Conservation (phyloP, 495 filamentous ascomycete species). For the Thermochaetoides thermophila region DNA sequence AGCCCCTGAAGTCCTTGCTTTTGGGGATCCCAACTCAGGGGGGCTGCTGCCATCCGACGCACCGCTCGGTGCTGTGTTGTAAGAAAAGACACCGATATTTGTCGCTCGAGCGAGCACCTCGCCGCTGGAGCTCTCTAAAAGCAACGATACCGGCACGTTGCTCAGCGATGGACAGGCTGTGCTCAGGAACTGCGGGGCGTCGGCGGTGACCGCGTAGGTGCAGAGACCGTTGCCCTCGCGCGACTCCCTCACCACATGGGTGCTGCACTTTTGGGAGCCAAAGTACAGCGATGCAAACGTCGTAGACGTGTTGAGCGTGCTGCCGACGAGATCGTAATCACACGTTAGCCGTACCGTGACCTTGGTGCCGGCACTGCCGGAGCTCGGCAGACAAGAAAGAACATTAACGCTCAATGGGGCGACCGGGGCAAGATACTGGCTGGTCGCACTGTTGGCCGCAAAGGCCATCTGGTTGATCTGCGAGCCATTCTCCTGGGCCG, state of each 20-base stretch:
- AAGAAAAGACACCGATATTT: constrained; percentile 67
- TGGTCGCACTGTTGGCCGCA: constrained; percentile 36
- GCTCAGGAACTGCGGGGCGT: constrained; percentile 53
- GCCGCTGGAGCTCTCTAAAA: constrained; percentile 52
- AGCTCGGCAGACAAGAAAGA: constrained; percentile 48
- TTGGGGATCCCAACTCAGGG: constrained; percentile 32
- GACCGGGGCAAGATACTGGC: constrained; percentile 36
- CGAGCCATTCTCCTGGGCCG: constrained; percentile 30
- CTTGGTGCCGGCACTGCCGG: constrained; percentile 52
- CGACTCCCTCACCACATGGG: constrained; percentile 45
- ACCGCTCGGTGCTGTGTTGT: constrained; percentile 32
- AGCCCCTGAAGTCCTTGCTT: constrained; percentile 30
- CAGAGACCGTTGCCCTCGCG: constrained; percentile 40
- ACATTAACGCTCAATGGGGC: constrained; percentile 35
- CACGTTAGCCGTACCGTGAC: constrained; percentile 60
- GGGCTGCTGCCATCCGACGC: constrained; percentile 23
- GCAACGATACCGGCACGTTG: constrained; percentile 54
- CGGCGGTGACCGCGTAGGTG: constrained; percentile 56
- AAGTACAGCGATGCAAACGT: constrained; percentile 56
- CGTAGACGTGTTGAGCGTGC: constrained; percentile 37
- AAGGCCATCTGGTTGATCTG: constrained; percentile 38
- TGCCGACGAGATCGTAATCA: constrained; percentile 42
- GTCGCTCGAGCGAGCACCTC: constrained; percentile 40
- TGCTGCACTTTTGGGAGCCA: constrained; percentile 51
- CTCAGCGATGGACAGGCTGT: constrained; percentile 52